These are phyloP conservation scores for Astrothelium macrocarpum DNA, from an alignment of 495 filamentous ascomycete genomes.

Conservation along the genomic window DNA sequence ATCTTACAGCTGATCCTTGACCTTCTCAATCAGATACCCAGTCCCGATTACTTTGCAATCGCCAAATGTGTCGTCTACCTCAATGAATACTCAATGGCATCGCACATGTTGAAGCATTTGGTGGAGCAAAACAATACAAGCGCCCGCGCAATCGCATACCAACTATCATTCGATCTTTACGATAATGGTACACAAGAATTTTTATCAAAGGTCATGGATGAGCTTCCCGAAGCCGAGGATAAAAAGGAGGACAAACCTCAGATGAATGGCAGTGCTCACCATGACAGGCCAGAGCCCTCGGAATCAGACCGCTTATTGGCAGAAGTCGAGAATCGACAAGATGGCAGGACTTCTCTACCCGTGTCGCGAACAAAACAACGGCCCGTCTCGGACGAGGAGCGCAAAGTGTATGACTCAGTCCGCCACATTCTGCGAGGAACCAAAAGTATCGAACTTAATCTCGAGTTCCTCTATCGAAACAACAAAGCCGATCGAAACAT, in stretches of 20 bases:
- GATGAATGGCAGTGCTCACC: slow-evolving; percentile 32
- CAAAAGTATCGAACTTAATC: slow-evolving; percentile 82
- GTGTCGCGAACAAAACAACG: slow-evolving; percentile 29
- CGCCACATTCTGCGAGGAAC: slow-evolving; percentile 80
- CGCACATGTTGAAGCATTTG: slow-evolving; percentile 72
- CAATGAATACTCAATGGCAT: slow-evolving; percentile 83
- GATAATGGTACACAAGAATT: slow-evolving; percentile 98
- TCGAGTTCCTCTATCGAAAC: slow-evolving; percentile 93
- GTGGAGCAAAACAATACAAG: slow-evolving; percentile 68
- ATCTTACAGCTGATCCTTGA: slow-evolving; percentile 82
- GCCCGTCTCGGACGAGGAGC: slow-evolving; percentile 28
- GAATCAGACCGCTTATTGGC: slow-evolving; percentile 28
- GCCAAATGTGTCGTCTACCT: slow-evolving; percentile 97
- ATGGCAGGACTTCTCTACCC: slow-evolving; percentile 14
- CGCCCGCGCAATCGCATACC: slow-evolving; percentile 80
- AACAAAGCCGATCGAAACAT: slow-evolving; percentile 82
- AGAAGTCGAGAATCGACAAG: slow-evolving; percentile 23
- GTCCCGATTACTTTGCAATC: slow-evolving; percentile 95
- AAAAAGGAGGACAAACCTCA: slow-evolving; percentile 39
- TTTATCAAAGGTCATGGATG: slow-evolving; percentile 75
- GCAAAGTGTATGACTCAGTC: slow-evolving; percentile 64
- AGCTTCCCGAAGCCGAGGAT: slow-evolving; percentile 49
- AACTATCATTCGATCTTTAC: slow-evolving; percentile 95
- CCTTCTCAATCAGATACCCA: slow-evolving; percentile 75
- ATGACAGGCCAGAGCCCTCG: slow-evolving; percentile 34